phyloP scores from a whole-genome alignment of 2,329 filamentous ascomycete species.

The Lasiodiplodia gonubiensis region DNA sequence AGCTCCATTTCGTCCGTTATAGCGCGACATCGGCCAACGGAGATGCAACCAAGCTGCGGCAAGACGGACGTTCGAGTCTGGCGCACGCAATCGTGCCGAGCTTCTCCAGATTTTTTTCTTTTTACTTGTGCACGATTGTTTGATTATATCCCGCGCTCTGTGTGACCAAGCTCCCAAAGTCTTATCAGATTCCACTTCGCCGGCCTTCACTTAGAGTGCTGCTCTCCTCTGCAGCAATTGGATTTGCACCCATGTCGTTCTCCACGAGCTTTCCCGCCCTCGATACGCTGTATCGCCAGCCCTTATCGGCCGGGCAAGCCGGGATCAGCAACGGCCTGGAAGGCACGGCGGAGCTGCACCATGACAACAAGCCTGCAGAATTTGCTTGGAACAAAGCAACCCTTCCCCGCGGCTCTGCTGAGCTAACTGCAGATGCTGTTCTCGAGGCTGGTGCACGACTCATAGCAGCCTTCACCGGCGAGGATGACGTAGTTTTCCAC shows the following conservation, averaged over 20 bases:
- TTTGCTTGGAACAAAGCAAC: slow-evolving; percentile 14
- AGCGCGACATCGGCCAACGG: slow-evolving; percentile 14
- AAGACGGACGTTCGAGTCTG: background rate
- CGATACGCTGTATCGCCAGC: slow-evolving; percentile 27
- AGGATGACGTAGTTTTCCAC: slow-evolving; percentile 23
- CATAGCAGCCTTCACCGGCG: slow-evolving; percentile 24
- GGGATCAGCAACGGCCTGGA: slow-evolving; percentile 13
- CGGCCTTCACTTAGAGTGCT: background rate
- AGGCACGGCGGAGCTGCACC: slow-evolving; percentile 6
- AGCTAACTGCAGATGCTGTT: slow-evolving; percentile 10
- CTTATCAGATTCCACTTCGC: slow-evolving; percentile 24
- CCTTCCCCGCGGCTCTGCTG: slow-evolving; percentile 2
- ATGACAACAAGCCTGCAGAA: slow-evolving; percentile 4
- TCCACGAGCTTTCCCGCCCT: slow-evolving; percentile 25
- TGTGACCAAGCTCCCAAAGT: slow-evolving; percentile 4
- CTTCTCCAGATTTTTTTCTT: slow-evolving; percentile 31
- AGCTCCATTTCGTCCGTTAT: background rate
- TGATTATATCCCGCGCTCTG: background rate
- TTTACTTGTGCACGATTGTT: background rate
- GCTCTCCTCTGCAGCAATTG: slow-evolving; percentile 16
- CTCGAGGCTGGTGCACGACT: slow-evolving; percentile 16
- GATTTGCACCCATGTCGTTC: slow-evolving; percentile 24
- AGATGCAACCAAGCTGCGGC: background rate
- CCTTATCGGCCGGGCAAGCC: slow-evolving; percentile 14
- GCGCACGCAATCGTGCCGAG: background rate